Conservation (phyloP, 1,284 basidiomycete genomes). For the Heterobasidion annosum region DNA sequence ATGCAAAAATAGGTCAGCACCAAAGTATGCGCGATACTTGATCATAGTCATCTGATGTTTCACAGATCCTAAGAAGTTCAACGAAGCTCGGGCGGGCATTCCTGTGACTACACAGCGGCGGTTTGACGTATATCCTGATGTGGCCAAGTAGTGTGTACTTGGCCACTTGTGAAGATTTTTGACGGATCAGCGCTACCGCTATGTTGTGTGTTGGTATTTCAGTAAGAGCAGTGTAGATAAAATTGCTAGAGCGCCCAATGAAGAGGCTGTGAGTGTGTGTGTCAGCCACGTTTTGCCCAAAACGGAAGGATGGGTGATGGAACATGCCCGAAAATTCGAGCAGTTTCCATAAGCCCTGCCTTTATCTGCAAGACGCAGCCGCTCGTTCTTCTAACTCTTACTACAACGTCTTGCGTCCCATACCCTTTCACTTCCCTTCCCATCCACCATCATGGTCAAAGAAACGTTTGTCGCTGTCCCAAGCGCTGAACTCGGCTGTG, state of each 20-base stretch:
- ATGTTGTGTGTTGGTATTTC: background rate
- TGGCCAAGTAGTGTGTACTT: constrained; percentile 25
- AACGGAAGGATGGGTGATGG: background rate
- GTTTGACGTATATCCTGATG: constrained; percentile 87
- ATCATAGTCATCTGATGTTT: background rate
- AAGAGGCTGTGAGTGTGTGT: background rate
- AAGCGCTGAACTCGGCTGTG: background rate
- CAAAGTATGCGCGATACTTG: background rate
- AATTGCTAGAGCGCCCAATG: background rate
- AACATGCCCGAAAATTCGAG: constrained; percentile 9
- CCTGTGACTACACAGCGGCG: constrained; percentile 85
- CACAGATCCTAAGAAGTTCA: constrained; percentile 64
- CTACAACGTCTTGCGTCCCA: background rate
- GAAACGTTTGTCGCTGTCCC: constrained; percentile 44
- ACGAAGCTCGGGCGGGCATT: constrained; percentile 70
- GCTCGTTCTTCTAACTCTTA: background rate
- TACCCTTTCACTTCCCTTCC: constrained; percentile 11
- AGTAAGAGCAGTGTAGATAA: background rate
- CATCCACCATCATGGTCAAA: constrained; percentile 43
- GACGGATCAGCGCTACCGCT: no score
- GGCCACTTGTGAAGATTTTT: background rate
- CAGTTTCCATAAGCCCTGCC: constrained; percentile 5
- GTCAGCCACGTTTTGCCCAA: background rate
- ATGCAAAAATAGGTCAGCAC: constrained; percentile 74
- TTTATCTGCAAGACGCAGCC: background rate